Evolutionary conservation across 768 basidiomycete genomes (phyloP), one percentile per base, ranked within the genome.

Genomic region (Kwoniella dendrophila): DNA sequence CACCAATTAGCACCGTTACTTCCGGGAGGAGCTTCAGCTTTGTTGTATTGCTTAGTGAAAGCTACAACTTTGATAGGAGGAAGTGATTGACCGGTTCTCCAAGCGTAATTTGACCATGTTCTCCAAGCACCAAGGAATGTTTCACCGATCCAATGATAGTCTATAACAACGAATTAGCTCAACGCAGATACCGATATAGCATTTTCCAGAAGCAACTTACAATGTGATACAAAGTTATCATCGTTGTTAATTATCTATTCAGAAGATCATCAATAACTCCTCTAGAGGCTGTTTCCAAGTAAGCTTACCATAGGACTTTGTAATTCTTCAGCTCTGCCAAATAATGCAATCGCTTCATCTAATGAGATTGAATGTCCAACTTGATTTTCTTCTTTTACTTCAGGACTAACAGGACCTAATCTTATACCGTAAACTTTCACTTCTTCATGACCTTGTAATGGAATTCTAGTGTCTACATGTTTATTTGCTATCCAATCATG

Each of bases 61-160:
- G 67, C 63, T 16, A 68, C 61, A 8, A 59, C 49, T 32, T 64
- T 59, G 60, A 65, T 34, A 20, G 58, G 43, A 6, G 64, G 67
- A 7, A 71, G 57, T 4, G 53, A 34, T 2, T 51, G 43, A 1
- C 56, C 59, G 20, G 56, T 61, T 41, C 64, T 33, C 51, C 34
- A 53, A 47, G 60, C 61, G 32, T 52, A 59, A 40, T 68, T 64
- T 3, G 58, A 59, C 63, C 67, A 73, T 32, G 63, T 57, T 34
- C 67, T 22, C 69, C 69, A 71, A n/a, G 58, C 63, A 8, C 69
- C 72, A 26, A 69, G 36, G 51, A 73, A 73, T 10, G 56, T 67
- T 49, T 73, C 72, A 5, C 72, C 72, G 52, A 73, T 66, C 60
- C 65, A 66, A 49, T 73, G 72, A 43, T 73, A 71, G 54, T 62